phyloP scores from a whole-genome alignment of 1,284 basidiomycete genomes.

The Cryptococcus sp. region DNA sequence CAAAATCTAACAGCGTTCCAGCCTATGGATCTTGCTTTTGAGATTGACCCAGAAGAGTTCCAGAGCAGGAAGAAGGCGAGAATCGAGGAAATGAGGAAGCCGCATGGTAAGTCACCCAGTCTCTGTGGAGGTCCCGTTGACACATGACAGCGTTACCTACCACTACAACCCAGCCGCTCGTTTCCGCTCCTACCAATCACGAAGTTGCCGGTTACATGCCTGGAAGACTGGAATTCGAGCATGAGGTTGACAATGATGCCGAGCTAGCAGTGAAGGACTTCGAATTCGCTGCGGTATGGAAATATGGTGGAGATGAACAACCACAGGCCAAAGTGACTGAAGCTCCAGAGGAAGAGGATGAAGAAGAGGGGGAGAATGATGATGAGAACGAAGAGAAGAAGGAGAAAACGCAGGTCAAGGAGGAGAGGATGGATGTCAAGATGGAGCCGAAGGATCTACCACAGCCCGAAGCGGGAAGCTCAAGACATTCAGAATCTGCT shows the following conservation, averaged over 20 bases:
- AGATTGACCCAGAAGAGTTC: conserved; percentile 73
- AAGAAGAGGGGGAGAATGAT: conserved; percentile 31
- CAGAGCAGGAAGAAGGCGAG: conserved; percentile 80
- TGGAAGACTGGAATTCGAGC: conserved; percentile 94
- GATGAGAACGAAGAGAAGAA: conserved; percentile 27
- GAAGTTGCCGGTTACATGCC: conserved; percentile 93
- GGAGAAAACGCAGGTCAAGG: conserved; percentile 16
- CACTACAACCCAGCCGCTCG: conserved; percentile 61
- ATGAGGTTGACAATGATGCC: conserved; percentile 93
- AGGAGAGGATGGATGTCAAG: conserved; percentile 11
- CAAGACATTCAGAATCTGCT: conserved; percentile 1
- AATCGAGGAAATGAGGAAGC: conserved; percentile 59
- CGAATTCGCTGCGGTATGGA: conserved; percentile 82
- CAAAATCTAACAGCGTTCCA: conserved; percentile 23
- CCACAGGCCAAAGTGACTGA: conserved; percentile 52
- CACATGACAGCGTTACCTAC: conserved; percentile 41
- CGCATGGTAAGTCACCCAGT: conserved; percentile 41
- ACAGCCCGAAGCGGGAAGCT: conserved; percentile 44
- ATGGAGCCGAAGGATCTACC: conserved; percentile 10
- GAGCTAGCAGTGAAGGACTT: conserved; percentile 94
- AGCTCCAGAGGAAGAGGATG: conserved; percentile 28
- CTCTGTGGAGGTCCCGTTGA: background rate
- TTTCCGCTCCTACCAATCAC: conserved; percentile 90
- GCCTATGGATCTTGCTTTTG: conserved; percentile 66
- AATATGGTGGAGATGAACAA: conserved; percentile 76